Evolutionary conservation across 1,284 basidiomycete genomes (phyloP).

Genomic region (Apiotrichum montevideense): DNA sequence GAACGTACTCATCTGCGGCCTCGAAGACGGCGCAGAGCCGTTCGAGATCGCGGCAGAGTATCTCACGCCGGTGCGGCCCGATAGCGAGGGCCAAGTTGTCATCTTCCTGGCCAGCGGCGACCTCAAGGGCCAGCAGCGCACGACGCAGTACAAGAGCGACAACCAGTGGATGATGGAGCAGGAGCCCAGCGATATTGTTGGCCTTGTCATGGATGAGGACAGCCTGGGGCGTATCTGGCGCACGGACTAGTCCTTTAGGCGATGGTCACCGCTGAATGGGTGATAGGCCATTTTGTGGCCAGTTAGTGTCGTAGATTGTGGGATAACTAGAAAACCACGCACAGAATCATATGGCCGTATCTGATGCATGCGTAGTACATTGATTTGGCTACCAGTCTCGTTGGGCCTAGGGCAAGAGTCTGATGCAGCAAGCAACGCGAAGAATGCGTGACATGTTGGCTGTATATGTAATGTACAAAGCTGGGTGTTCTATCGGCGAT

Average conservation of each 20-base stretch:
- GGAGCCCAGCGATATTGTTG: constrained; percentile 26
- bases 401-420: too few species aligned
- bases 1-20: constrained; percentile 23
- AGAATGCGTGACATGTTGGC: not conserved
- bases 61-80: constrained; percentile 29
- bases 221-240: constrained; percentile 38
- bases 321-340: not conserved
- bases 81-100: constrained; percentile 32
- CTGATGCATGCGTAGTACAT: not conserved
- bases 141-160: constrained; percentile 32
- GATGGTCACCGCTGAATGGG: too few species aligned
- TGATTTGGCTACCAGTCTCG: too few species aligned
- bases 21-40: constrained; percentile 20
- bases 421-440: not conserved
- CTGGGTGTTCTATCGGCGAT: not conserved
- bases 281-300: too few species aligned
- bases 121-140: constrained; percentile 33
- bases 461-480: not conserved
- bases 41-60: constrained; percentile 40
- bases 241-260: not conserved
- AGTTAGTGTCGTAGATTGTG: not conserved
- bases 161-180: constrained; percentile 43
- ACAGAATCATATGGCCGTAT: not conserved
- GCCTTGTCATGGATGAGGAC: constrained; percentile 30
- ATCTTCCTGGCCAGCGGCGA: constrained; percentile 29